Evolutionary conservation across 2,329 filamentous ascomycete genomes (phyloP).

Genomic region (Neopestalotiopsis sp.): DNA sequence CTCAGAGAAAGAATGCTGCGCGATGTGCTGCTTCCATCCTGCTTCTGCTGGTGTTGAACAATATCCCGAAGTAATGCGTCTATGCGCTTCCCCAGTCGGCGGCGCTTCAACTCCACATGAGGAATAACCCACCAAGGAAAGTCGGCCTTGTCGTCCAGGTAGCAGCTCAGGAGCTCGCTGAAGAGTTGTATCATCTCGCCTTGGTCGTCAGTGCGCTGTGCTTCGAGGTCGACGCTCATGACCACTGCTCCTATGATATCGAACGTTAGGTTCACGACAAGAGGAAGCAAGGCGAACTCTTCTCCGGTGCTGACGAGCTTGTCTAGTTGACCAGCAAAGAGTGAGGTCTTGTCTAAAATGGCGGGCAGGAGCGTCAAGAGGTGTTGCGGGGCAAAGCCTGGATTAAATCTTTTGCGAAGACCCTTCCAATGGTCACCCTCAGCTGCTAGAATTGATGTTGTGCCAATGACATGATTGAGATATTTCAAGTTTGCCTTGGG

Average conservation of each 20-base stretch:
- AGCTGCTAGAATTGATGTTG: conserved; percentile 23
- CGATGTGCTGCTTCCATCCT: too few species aligned
- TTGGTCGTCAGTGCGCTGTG: conserved; percentile 34
- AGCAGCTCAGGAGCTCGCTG: conserved; percentile 32
- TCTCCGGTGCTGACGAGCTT: conserved; percentile 30
- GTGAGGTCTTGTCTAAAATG: too few species aligned
- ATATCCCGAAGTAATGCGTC: conserved; percentile 17
- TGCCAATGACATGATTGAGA: neutral
- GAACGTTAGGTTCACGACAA: conserved; percentile 40
- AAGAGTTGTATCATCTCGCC: conserved; percentile 36
- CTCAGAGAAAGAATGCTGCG: too few species aligned
- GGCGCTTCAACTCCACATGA: conserved; percentile 17
- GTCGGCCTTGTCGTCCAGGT: conserved; percentile 25
- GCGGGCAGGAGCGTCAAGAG: conserved; percentile 39
- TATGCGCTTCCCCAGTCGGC: conserved; percentile 24
- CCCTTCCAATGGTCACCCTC: conserved; percentile 37
- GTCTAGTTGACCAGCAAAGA: conserved; percentile 28
- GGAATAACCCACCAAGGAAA: conserved; percentile 28
- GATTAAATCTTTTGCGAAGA: conserved; percentile 40
- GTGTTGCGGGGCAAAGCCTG: conserved; percentile 43
- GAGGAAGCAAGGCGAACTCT: conserved; percentile 31
- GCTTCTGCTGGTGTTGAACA: too few species aligned
- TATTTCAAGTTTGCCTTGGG: neutral
- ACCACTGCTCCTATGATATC: conserved; percentile 44
- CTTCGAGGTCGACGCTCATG: conserved; percentile 40